Conservation (phyloP, 2,329 filamentous ascomycete species). For the Hypoxylon sp. region DNA sequence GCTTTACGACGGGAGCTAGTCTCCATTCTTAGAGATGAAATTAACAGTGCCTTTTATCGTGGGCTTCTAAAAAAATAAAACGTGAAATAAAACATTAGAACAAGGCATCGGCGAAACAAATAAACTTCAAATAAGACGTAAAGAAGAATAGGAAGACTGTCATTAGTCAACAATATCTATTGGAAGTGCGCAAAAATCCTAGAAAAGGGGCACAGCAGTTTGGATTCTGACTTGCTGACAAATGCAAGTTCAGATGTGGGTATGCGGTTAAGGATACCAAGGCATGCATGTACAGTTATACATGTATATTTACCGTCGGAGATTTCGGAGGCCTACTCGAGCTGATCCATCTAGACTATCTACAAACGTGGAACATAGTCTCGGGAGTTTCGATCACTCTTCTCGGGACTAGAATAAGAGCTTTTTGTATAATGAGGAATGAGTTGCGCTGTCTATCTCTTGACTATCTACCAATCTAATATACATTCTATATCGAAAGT, state of each 20-base stretch:
- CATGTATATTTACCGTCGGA: background rate
- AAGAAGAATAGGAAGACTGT: background rate
- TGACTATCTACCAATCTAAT: background rate
- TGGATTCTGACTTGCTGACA: slow-evolving; percentile 6
- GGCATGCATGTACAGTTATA: background rate
- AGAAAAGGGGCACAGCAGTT: background rate
- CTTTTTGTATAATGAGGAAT: background rate
- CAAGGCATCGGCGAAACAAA: background rate
- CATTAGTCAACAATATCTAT: background rate
- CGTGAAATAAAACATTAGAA: background rate
- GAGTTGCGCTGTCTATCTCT: background rate
- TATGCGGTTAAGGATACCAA: background rate
- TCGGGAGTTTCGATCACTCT: too few relatives aligned
- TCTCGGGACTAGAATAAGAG: background rate
- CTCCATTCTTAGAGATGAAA: slow-evolving; percentile 43
- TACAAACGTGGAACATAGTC: background rate
- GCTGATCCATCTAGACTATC: background rate
- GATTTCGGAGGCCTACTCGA: background rate
- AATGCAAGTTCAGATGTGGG: background rate
- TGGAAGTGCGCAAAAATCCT: background rate
- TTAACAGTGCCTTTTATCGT: background rate
- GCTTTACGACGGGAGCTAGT: slow-evolving; percentile 50
- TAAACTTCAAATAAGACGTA: background rate
- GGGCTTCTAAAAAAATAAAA: background rate
- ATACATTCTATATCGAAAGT: background rate